Base-by-base conservation (phyloP, 2,329 filamentous ascomycete species). In the Microcyclosporella mali region DNA sequence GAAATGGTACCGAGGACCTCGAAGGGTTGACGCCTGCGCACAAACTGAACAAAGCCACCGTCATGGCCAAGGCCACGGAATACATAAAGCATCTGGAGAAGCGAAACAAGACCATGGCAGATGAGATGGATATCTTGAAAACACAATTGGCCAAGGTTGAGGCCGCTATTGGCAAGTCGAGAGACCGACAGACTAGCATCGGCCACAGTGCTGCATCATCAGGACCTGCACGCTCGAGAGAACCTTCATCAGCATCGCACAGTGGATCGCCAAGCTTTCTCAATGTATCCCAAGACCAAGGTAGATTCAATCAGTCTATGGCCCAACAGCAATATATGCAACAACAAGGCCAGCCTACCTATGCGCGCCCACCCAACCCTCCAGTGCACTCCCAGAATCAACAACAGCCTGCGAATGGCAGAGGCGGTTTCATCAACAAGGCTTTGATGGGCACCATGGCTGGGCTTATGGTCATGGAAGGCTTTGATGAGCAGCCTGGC, bases 11-110 rank as follows among this genome's bases (percentile, higher is more conserved):
- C 12, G 82, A 94, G 56, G 88, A 88, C 39, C 70, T 92, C 8
- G 71, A 73, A 47, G 71, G 71, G 39, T 84, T 88, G 2, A 71
- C 70, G 2, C 85, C 88, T 1, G 88, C 88, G 4, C 89, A 94
- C 69, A 97, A 97, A 66, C 72, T 95, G 19, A 97, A 97, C 71
- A 97, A 97, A 66, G 90, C 90, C n/a, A 95, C 89, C 2, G 88
- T 97, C 38, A 70, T 97, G 33, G 89, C 87, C 52, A 97, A 97
- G 65, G 90, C 90, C 2, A 95, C 90, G 4, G 90, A 97, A 63
- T 97, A 97, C 56, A 97, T 97, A 53, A 79, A 83, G 29, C 89
- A 97, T 66, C 70, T 97, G 1, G 90, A 97, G 65, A 94, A 94
- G 69, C 81, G 88, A 10, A 94, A 94, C 57, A 85, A 81, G 52